Conservation (phyloP, 2,329 filamentous ascomycete genomes). For the Monosporascus sp. region DNA sequence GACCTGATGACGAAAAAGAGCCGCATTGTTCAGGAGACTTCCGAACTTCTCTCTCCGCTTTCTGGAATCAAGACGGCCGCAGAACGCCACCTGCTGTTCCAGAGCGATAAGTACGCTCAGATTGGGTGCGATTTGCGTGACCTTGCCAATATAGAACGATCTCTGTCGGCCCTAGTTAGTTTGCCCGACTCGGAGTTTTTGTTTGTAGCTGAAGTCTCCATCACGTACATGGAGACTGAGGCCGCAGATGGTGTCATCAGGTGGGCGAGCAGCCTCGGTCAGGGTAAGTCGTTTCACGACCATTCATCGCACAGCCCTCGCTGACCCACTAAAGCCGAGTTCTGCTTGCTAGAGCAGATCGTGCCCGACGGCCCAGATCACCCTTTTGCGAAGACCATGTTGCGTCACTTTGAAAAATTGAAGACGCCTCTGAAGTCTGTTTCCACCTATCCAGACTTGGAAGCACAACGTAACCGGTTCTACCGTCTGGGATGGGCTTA, state of each 20-base stretch:
- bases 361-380: constrained; percentile 72
- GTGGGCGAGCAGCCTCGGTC: constrained; percentile 69
- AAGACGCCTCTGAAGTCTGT: constrained; percentile 75
- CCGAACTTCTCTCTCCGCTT: constrained; percentile 52
- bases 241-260: constrained; percentile 69
- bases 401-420: constrained; percentile 76
- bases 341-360: constrained; percentile 83
- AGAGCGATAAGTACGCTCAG: constrained; percentile 68
- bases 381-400: constrained; percentile 84
- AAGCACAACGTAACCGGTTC: constrained; percentile 68
- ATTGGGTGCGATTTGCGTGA: constrained; percentile 78
- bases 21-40: constrained; percentile 58
- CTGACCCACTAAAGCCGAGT: constrained; percentile 52
- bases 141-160: constrained; percentile 52
- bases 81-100: constrained; percentile 48
- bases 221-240: constrained; percentile 79
- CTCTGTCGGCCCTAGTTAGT: constrained; percentile 55
- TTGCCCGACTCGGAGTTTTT: constrained; percentile 59
- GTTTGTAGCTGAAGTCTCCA: constrained; percentile 84
- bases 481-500: constrained; percentile 60
- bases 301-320: not conserved
- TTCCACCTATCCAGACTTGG: constrained; percentile 60
- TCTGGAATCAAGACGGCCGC: constrained; percentile 37
- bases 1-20: constrained; percentile 73
- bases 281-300: constrained; percentile 45